Conservation (phyloP, 345 rosid genomes). For the Tarenaya hassleriana region DNA sequence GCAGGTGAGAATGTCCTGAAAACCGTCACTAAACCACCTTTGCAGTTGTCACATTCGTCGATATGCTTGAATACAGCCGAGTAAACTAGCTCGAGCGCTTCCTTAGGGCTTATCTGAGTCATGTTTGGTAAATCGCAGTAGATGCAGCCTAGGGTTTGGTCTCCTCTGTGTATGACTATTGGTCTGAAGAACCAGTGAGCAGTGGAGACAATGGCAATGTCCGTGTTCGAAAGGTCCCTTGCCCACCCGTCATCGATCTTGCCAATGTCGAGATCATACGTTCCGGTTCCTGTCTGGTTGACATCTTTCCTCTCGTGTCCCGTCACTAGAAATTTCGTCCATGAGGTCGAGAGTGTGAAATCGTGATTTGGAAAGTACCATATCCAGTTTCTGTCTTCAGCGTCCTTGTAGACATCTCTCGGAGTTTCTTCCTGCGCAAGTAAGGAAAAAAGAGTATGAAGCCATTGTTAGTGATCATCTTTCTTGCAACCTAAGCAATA, state of each 20-base stretch:
- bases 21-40: constrained; percentile 29
- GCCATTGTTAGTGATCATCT: background rate
- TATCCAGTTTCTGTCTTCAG: constrained; percentile 49
- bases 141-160: constrained; percentile 46
- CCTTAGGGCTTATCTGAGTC: constrained; percentile 33
- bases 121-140: constrained; percentile 49
- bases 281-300: constrained; percentile 43
- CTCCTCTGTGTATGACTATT: constrained; percentile 38
- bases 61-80: constrained; percentile 42
- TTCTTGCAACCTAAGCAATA: constrained; percentile 21
- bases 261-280: constrained; percentile 39
- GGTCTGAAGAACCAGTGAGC: constrained; percentile 84
- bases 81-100: constrained; percentile 46
- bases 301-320: constrained; percentile 40
- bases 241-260: constrained; percentile 48
- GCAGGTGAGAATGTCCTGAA: constrained; percentile 80
- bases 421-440: constrained; percentile 60
- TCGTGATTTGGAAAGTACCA: constrained; percentile 63
- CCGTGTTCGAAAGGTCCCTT: constrained; percentile 32
- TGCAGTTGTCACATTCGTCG: constrained; percentile 32
- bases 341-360: constrained; percentile 55
- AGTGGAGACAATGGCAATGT: constrained; percentile 51
- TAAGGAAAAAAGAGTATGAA: background rate
- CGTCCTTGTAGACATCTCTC: constrained; percentile 40
- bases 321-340: constrained; percentile 58